Evolutionary conservation across 129 eudicot genomes (phyloP).

Genomic region (Helichrysum umbraculigerum): DNA sequence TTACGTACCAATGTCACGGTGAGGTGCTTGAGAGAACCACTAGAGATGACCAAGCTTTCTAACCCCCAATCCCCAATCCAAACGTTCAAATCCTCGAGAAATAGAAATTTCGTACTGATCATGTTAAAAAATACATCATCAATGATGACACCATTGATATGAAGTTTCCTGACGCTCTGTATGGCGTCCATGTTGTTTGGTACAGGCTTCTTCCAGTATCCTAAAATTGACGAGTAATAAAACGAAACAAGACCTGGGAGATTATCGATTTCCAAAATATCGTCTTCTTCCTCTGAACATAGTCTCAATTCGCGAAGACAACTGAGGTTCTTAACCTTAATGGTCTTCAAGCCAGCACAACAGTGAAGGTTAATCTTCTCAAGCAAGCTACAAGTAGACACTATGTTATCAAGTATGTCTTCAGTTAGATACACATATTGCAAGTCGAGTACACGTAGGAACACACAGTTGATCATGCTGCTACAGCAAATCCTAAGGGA

Average conservation of each 20-base stretch:
- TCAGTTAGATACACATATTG: background rate
- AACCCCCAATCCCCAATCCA: background rate
- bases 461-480: no score
- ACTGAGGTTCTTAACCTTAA: background rate
- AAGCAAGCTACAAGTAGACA: constrained; percentile 20
- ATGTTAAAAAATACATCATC: background rate
- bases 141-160: background rate
- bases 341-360: background rate
- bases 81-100: background rate
- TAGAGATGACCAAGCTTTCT: background rate
- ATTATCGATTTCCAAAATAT: background rate
- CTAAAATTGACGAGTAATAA: background rate
- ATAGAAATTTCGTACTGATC: background rate
- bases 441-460: background rate
- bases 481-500: no score
- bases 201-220: background rate
- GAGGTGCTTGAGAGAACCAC: background rate
- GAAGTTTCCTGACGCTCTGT: background rate
- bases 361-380: background rate
- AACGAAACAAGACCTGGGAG: background rate
- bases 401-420: background rate
- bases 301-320: background rate
- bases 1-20: background rate
- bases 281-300: background rate
- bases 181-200: background rate